Evolutionary conservation across 805 yeast species (phyloP).

Genomic region (Myxozyma mucilagina): DNA sequence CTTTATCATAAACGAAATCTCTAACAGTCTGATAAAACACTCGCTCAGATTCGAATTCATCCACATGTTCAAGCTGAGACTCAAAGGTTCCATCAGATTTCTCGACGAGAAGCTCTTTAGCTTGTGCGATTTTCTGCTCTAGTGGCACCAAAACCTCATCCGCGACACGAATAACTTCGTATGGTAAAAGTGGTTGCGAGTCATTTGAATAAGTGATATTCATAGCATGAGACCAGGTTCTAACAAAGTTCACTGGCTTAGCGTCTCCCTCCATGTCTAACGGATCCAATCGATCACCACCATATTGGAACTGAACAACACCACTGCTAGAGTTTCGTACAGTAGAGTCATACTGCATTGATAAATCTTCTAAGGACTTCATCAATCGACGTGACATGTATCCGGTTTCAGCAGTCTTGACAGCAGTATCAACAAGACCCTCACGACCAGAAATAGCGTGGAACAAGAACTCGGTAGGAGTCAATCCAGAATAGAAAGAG

Average conservation of each 20-base stretch:
- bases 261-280: constrained; percentile 99
- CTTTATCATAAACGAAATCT: constrained; percentile 60
- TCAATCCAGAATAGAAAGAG: constrained; percentile 88
- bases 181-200: constrained; percentile 66
- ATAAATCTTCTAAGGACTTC: constrained; percentile 96
- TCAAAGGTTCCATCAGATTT: constrained; percentile 42
- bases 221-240: constrained; percentile 92
- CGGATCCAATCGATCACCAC: constrained; percentile 98
- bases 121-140: constrained; percentile 52
- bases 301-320: constrained; percentile 95
- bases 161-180: constrained; percentile 58
- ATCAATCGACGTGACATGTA: constrained; percentile 96
- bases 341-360: constrained; percentile 88
- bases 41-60: constrained; percentile 85
- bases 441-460: constrained; percentile 99
- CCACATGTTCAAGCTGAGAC: constrained; percentile 52
- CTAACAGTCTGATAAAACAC: constrained; percentile 76
- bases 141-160: constrained; percentile 61
- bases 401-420: constrained; percentile 98
- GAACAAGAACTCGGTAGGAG: constrained; percentile 96
- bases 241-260: constrained; percentile 84
- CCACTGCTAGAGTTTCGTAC: constrained; percentile 95
- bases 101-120: constrained; percentile 56
- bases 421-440: constrained; percentile 99
- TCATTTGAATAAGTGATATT: constrained; percentile 64